Percentiles rank a stretch among this genome's conserved stretches.
These are phyloP conservation scores for Microsporum ferrugineum DNA, from an alignment of 2,329 filamentous ascomycete genomes.

Conservation along the genomic window DNA sequence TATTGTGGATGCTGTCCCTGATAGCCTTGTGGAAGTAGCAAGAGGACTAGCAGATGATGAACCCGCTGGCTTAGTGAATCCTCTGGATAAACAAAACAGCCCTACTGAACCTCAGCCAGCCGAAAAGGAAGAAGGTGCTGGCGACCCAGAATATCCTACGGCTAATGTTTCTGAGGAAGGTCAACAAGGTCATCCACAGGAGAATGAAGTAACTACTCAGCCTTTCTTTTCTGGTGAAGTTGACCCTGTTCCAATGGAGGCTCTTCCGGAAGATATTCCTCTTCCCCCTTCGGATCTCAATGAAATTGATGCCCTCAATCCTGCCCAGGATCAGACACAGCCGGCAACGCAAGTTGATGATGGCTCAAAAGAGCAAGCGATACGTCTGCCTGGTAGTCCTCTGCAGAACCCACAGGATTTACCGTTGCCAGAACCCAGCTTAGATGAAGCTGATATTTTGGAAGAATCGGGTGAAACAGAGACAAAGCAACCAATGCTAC, in stretches of 20 bases:
- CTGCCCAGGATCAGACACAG: not conserved
- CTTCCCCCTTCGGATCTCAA: not conserved
- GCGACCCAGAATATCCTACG: not conserved
- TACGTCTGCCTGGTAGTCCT: not conserved
- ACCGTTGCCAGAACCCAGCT: not conserved
- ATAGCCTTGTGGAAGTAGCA: not conserved
- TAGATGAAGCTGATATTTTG: not conserved
- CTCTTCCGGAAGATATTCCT: not conserved
- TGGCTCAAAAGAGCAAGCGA: not conserved
- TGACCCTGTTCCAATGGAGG: not conserved
- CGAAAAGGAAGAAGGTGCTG: not conserved
- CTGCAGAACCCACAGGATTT: not conserved
- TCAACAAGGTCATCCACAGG: not conserved
- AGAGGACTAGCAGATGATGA: not conserved
- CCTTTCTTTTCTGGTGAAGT: not conserved
- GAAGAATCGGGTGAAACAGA: not conserved
- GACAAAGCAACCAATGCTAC: not conserved
- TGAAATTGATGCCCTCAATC: not conserved
- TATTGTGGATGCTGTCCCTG: not conserved
- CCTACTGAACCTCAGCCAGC: not conserved
- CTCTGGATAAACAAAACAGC: not conserved
- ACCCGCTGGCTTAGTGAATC: not conserved
- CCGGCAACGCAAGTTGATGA: too few relatives aligned
- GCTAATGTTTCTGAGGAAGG: not conserved
- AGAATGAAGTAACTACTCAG: not conserved